Evolutionary conservation across 495 filamentous ascomycete species (phyloP).

Genomic region (Xylaria telfairii): DNA sequence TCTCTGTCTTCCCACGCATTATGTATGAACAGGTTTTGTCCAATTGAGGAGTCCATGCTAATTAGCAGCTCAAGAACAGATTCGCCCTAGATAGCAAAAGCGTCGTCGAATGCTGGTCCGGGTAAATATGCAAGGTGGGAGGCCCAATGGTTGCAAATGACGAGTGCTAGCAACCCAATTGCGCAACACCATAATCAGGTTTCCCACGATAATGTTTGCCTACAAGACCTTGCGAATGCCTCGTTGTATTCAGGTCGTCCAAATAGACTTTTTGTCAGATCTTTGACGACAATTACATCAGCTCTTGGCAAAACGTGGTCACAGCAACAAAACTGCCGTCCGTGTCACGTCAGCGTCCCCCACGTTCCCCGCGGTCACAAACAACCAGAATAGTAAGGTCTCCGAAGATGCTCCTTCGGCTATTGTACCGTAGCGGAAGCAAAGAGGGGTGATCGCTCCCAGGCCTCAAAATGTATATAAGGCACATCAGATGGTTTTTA

Average conservation of each 20-base stretch:
- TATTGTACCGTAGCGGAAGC: slow-evolving; percentile 10
- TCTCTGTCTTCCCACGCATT: background rate
- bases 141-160: slow-evolving; percentile 7
- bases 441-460: slow-evolving; percentile 7
- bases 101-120: slow-evolving; percentile 2
- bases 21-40: background rate
- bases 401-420: slow-evolving; percentile 21
- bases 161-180: slow-evolving; percentile 13
- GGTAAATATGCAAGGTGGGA: slow-evolving; percentile 19
- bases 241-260: slow-evolving; percentile 10
- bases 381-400: slow-evolving; percentile 7
- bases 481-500: background rate
- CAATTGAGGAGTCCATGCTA: background rate
- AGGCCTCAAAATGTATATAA: slow-evolving; percentile 8
- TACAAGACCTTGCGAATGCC: slow-evolving; percentile 4
- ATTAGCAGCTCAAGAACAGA: background rate
- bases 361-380: slow-evolving; percentile 19
- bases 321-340: slow-evolving; percentile 16
- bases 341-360: slow-evolving; percentile 14
- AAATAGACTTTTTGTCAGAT: slow-evolving; percentile 11
- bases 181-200: slow-evolving; percentile 11
- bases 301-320: slow-evolving; percentile 8
- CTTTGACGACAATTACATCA: slow-evolving; percentile 10
- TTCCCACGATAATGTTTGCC: background rate
- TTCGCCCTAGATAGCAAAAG: background rate